phyloP scores from a whole-genome alignment of 2,329 filamentous ascomycete species.

The Chaetomiaceae sp. region DNA sequence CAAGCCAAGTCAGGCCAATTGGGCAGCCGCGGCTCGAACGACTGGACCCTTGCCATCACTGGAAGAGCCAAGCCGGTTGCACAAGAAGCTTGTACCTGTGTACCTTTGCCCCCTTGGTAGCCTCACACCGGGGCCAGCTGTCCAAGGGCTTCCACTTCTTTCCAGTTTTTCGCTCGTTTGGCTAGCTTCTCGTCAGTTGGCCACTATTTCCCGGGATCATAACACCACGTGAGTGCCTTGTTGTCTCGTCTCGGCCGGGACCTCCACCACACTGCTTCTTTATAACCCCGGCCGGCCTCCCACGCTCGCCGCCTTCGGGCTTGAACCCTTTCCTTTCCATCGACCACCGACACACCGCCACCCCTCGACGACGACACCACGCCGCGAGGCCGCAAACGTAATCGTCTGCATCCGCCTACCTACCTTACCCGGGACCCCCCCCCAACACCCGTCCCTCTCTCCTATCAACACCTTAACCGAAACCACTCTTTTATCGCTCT shows the following conservation, averaged over 20 bases:
- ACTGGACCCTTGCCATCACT: no score
- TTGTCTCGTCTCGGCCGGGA: conserved; percentile 17
- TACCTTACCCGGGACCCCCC: not conserved
- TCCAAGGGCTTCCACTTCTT: conserved; percentile 27
- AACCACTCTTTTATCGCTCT: not conserved
- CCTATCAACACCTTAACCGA: not conserved
- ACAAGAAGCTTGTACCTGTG: conserved; percentile 3
- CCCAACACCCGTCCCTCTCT: not conserved
- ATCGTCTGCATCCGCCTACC: not conserved
- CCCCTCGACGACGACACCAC: not conserved
- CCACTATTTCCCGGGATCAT: conserved; percentile 19
- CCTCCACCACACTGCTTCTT: conserved; percentile 18
- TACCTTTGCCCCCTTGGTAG: conserved; percentile 14
- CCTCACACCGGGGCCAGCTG: conserved; percentile 18
- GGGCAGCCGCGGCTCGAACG: not conserved
- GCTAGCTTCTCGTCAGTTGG: conserved; percentile 17
- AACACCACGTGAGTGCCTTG: conserved; percentile 26
- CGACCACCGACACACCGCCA: not conserved
- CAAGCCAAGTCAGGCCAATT: no score
- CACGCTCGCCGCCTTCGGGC: not conserved
- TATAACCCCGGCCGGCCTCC: conserved; percentile 18
- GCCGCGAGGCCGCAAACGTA: not conserved
- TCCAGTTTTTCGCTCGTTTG: conserved; percentile 22
- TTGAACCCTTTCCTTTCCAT: conserved; percentile 1
- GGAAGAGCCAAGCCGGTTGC: conserved; percentile 1